These are phyloP conservation scores for Hylodesmum podocarpum DNA, from an alignment of 306 rosid genomes.

Conservation along the genomic window DNA sequence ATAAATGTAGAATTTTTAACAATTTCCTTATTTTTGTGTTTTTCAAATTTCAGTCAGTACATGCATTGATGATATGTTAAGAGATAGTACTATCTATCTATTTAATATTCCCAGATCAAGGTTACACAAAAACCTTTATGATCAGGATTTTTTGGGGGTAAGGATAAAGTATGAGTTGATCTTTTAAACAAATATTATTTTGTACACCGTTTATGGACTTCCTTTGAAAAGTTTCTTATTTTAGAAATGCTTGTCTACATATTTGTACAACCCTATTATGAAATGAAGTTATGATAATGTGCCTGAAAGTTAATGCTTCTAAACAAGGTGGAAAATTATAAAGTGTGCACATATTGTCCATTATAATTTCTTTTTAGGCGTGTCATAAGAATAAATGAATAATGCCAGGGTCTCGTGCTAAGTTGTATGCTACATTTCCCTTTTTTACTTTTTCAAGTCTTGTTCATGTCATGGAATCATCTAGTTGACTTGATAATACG, in stretches of 20 bases:
- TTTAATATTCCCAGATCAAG: not conserved
- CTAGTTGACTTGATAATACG: constrained; percentile 15
- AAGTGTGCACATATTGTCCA: not conserved
- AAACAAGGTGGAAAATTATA: not conserved
- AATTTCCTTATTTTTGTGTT: not conserved
- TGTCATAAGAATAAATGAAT: not conserved
- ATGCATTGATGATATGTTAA: not conserved
- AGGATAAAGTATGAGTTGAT: not conserved
- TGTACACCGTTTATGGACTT: not conserved
- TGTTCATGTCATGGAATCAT: constrained; percentile 16
- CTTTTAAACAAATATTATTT: not conserved
- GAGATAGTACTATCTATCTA: not conserved
- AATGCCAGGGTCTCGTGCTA: constrained; percentile 1
- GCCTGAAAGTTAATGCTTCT: not conserved
- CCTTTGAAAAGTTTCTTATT: not conserved
- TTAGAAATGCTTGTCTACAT: not conserved
- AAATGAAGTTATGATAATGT: not conserved
- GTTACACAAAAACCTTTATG: not conserved
- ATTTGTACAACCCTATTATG: not conserved
- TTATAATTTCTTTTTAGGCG: not conserved
- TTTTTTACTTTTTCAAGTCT: constrained; percentile 14
- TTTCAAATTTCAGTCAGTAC: not conserved
- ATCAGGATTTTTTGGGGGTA: not conserved
- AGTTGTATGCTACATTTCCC: not conserved
- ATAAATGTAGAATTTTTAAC: not conserved